phyloP scores from a whole-genome alignment of 495 filamentous ascomycete genomes.

The Lindgomyces ingoldianus region DNA sequence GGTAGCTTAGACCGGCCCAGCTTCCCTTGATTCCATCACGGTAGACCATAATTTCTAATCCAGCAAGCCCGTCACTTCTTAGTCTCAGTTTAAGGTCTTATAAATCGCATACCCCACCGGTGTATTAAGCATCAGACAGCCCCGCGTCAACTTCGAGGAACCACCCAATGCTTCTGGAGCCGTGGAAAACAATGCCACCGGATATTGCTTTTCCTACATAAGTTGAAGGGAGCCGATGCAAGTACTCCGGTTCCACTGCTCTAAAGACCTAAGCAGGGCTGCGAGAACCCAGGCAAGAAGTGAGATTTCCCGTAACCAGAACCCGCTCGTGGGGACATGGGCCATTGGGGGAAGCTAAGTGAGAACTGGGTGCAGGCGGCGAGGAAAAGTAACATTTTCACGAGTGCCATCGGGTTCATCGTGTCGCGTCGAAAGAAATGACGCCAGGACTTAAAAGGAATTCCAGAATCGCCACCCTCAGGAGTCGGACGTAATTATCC shows the following conservation, averaged over 20 bases:
- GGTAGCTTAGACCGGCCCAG: conserved; percentile 32
- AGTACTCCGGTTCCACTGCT: conserved; percentile 28
- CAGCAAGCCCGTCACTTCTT: neutral
- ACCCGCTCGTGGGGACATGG: conserved; percentile 1
- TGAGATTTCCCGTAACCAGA: conserved; percentile 29
- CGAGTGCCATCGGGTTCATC: neutral
- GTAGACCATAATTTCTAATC: conserved; percentile 31
- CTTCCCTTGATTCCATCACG: conserved; percentile 28
- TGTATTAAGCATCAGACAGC: conserved; percentile 17
- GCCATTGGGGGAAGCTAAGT: neutral
- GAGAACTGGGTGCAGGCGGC: neutral
- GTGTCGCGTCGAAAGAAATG: too few relatives aligned
- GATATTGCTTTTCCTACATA: conserved; percentile 28
- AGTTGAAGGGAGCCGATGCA: conserved; percentile 13
- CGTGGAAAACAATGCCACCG: conserved; percentile 30
- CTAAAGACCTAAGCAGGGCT: conserved; percentile 22
- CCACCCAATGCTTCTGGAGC: conserved; percentile 19
- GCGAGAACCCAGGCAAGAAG: conserved; percentile 22
- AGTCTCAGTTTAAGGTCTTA: too few relatives aligned
- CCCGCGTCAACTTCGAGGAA: conserved; percentile 31
- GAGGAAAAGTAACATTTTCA: neutral
- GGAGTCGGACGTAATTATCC: neutral
- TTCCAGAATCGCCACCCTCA: conserved; percentile 8
- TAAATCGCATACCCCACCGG: conserved; percentile 1
- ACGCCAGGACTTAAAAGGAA: neutral